Conservation (phyloP, 2,329 filamentous ascomycete species). For the Akanthomyces dipterigenus region DNA sequence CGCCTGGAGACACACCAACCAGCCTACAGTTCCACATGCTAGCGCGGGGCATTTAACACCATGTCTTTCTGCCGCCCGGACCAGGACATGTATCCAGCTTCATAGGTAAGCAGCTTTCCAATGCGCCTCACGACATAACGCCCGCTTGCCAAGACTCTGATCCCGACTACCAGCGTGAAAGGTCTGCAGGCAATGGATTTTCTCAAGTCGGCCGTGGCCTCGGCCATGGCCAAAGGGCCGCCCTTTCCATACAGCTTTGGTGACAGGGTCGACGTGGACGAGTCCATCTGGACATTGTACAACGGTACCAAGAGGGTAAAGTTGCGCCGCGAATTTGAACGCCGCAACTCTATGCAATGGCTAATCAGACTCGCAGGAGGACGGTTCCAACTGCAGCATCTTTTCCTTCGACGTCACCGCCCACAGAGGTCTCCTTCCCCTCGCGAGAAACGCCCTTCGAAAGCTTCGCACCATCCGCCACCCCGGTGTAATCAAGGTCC, state of each 20-base stretch:
- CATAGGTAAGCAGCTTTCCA: neutral
- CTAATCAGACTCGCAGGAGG: conserved; percentile 55
- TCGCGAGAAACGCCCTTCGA: conserved; percentile 89
- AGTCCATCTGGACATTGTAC: conserved; percentile 93
- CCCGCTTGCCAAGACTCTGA: neutral
- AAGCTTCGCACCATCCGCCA: conserved; percentile 91
- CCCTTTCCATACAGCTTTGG: conserved; percentile 90
- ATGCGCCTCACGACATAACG: neutral
- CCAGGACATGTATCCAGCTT: neutral
- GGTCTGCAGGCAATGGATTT: conserved; percentile 68
- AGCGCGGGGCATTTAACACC: conserved; percentile 11
- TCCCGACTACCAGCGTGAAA: neutral
- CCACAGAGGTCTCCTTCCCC: conserved; percentile 72
- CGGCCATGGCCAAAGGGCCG: conserved; percentile 90
- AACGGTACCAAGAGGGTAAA: conserved; percentile 86
- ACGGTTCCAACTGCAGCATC: conserved; percentile 89
- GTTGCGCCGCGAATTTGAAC: conserved; percentile 16
- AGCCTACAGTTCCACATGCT: neutral
- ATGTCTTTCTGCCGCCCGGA: neutral
- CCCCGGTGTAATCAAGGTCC: conserved; percentile 86
- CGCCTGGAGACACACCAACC: neutral
- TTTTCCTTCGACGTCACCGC: conserved; percentile 87
- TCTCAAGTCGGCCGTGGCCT: conserved; percentile 93
- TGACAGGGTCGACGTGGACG: conserved; percentile 83
- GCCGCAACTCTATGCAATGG: neutral